Evolutionary conservation across 148 eudicot genomes (phyloP), one percentile per base, ranked within the genome.

Genomic region (Chenopodium quinoa): DNA sequence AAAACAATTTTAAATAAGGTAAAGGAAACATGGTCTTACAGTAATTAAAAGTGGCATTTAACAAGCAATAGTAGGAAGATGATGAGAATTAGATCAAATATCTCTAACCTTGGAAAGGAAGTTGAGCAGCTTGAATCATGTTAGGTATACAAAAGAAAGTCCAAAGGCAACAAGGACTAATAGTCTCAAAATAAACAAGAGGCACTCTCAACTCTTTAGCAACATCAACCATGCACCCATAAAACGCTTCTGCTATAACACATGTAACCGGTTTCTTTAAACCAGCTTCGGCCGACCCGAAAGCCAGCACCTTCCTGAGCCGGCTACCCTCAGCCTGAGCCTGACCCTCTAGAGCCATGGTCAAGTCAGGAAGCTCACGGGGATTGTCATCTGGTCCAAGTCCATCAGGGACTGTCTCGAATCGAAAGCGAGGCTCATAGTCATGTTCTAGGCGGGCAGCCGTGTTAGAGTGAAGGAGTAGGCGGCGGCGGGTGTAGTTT

Each of bases 161-260:
- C 90, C 88, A 88, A 52, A 86, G 83, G 25, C 75, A 79, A 80
- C 85, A 72, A 37, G 88, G 86, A 65, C 90, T 86, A 10, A 84
- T 52, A 1, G 90, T 86, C 8, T 83, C 87, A 66, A 86, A 82
- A 40, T 72, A 86, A 11, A 88, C 76, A 71, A 86, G 75, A 0
- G 88, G 85, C 16, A 84, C 75, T 19, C 79, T 70, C 9, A 86
- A n/a, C 72, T 89, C 88, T 16, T 63, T 34, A 17, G 83, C 85
- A 2, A 85, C 85, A 79, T 89, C 84, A 17, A 65, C 78, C 58
- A 88, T 81, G 22, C 83, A 85, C 73, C 82, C 73, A 70, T 73
- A 82, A 4, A 84, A 50, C 48, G 80, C 91, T 31, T 89, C 88
- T 0, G 84, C 84, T 50, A 89, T 85, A 1, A 89, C 60, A 71